Evolutionary conservation across 495 filamentous ascomycete genomes (phyloP).

Genomic region (Cercophora samala): DNA sequence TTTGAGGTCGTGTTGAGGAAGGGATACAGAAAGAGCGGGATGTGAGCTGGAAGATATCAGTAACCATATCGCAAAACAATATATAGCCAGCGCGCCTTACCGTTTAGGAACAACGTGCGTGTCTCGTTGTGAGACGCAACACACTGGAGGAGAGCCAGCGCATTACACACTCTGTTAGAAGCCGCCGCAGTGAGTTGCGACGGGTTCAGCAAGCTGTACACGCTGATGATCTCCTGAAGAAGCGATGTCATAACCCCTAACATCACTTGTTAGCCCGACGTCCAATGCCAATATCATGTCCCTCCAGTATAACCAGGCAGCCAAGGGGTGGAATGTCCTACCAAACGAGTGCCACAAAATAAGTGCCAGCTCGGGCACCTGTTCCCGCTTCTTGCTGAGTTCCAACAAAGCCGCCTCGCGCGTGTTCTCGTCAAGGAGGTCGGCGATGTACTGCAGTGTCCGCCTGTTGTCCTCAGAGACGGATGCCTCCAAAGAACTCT

Average conservation of each 20-base stretch:
- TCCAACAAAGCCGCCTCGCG: slow-evolving; percentile 91
- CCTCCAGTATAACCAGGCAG: not conserved
- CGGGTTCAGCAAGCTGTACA: slow-evolving; percentile 93
- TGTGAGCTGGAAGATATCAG: slow-evolving; percentile 67
- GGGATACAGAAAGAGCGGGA: slow-evolving; percentile 95
- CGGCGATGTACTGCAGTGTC: slow-evolving; percentile 88
- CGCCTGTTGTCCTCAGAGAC: slow-evolving; percentile 88
- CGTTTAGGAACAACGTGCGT: slow-evolving; percentile 83
- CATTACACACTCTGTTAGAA: slow-evolving; percentile 96
- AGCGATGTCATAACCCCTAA: slow-evolving; percentile 96
- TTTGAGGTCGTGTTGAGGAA: slow-evolving; percentile 99
- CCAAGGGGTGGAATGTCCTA: slow-evolving; percentile 42
- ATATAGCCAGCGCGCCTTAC: slow-evolving; percentile 47
- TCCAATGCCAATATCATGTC: no score
- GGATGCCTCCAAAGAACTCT: slow-evolving; percentile 49
- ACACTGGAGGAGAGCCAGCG: slow-evolving; percentile 92
- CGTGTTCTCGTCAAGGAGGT: slow-evolving; percentile 81
- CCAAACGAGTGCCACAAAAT: slow-evolving; percentile 99
- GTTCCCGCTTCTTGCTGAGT: slow-evolving; percentile 97
- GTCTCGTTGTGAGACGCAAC: slow-evolving; percentile 98
- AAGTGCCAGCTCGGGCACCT: slow-evolving; percentile 92
- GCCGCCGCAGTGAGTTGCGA: slow-evolving; percentile 95
- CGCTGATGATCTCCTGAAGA: slow-evolving; percentile 97
- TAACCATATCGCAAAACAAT: not conserved
- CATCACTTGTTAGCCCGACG: slow-evolving; percentile 13